Evolutionary conservation across 2,329 filamentous ascomycete genomes (phyloP), one percentile per base, ranked within the genome.

Genomic region (Neofusicoccum sp.): DNA sequence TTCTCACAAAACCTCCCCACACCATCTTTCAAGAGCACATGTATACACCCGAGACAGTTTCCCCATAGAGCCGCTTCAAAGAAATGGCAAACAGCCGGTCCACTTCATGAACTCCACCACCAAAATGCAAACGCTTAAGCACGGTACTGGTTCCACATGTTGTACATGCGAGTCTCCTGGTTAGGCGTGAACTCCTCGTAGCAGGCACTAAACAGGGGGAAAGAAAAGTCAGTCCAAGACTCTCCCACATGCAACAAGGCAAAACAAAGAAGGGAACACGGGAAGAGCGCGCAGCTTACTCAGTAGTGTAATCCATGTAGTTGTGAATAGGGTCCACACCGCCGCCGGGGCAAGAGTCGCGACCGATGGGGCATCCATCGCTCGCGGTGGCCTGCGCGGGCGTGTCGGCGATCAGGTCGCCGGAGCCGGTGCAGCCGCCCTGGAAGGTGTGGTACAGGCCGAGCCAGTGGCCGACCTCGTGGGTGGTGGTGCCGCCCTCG

Each of bases 151-250:
- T 65, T 69, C 78, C 80, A 86, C 75, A 85, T 77, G 65, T 69
- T 79, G 64, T 76, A 72, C 76, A 85, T 84, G 57, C 83, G 70
- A 59, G 73, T 68, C 20, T 76, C 72, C 74, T 85, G 83, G 43
- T 75, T 72, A 1, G 72, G 68, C 6, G 82, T 83, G 64, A 85
- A 85, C 1, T 70, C 74, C 63, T 75, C 75, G 69, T 85, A 84
- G 63, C 83, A 85, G 16, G 75, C 77, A 75, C 85, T 83, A 8
- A 74, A 78, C 4, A 77, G 16, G 3, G 8, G 40, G n/a, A 4
- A 14, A 7, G n/a, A 20, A 24, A 6, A 80, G 68, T n/a, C 85
- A 85, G 69, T 86, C 83, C 83, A 86, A 43, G 40, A 24, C 6
- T 6, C n/a, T 43, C n/a, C 40, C 40, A 14, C 40, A 43, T 4